Evolutionary conservation across 2,329 filamentous ascomycete genomes (phyloP).

Genomic region (Cylindrodendrum hubeiense): DNA sequence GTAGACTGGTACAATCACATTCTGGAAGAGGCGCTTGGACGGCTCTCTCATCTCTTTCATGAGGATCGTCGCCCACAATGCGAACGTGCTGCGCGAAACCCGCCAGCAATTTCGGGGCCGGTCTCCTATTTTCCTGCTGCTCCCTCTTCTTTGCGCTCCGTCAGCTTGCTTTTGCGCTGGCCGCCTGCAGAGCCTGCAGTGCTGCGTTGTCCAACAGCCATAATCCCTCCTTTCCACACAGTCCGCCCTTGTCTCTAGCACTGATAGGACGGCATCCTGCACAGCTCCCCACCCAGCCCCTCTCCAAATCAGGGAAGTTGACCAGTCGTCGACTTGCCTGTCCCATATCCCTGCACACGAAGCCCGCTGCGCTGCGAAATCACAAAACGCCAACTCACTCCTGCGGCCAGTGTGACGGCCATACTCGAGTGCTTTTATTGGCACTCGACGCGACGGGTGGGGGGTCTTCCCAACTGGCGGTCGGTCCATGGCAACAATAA

Average conservation of each 20-base stretch:
- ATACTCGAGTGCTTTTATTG: constrained; percentile 40
- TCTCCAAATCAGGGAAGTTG: constrained; percentile 55
- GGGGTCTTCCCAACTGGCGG: constrained; percentile 38
- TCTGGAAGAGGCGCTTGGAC: constrained; percentile 32
- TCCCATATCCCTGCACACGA: constrained; percentile 48
- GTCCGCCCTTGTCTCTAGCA: constrained; percentile 43
- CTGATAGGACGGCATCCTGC: constrained; percentile 59
- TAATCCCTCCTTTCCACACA: constrained; percentile 55
- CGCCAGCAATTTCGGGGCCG: constrained; percentile 40
- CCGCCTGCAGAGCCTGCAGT: constrained; percentile 56
- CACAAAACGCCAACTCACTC: constrained; percentile 60
- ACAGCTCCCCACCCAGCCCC: constrained; percentile 52
- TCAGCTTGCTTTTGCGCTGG: constrained; percentile 44
- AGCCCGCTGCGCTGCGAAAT: constrained; percentile 46
- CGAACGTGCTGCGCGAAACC: constrained; percentile 31
- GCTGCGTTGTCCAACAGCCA: constrained; percentile 61
- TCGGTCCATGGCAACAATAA: constrained; percentile 57
- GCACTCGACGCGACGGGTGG: constrained; percentile 39
- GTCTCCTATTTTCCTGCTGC: constrained; percentile 31
- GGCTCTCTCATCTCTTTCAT: constrained; percentile 33
- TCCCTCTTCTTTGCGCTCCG: neutral
- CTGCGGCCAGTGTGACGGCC: constrained; percentile 62
- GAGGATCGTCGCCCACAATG: constrained; percentile 39
- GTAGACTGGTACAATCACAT: constrained; percentile 29
- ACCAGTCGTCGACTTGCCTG: constrained; percentile 50